phyloP scores from a whole-genome alignment of 2,329 filamentous ascomycete species.

The Claviceps pusilla region DNA sequence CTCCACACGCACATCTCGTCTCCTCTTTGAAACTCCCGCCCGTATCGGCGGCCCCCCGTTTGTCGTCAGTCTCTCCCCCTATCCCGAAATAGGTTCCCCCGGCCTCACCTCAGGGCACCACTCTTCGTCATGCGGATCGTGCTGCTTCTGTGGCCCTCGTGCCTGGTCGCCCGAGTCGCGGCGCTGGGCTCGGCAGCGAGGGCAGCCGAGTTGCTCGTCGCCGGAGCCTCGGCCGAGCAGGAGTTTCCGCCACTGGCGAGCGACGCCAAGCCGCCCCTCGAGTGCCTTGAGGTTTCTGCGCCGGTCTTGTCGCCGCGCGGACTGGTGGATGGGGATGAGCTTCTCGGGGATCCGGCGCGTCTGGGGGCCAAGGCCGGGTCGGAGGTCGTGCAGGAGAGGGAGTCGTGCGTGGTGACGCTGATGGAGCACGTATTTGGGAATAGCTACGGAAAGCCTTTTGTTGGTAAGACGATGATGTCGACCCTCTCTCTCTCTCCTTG shows the following conservation, averaged over 20 bases:
- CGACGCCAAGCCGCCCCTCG: slow-evolving; percentile 9
- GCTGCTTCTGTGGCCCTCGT: not conserved
- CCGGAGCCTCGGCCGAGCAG: not conserved
- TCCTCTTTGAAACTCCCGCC: too few relatives aligned
- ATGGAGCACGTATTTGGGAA: slow-evolving; percentile 57
- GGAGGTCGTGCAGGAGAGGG: not conserved
- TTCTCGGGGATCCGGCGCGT: not conserved
- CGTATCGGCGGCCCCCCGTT: too few relatives aligned
- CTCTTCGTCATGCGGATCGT: not conserved
- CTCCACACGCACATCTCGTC: too few relatives aligned
- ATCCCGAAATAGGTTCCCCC: too few relatives aligned
- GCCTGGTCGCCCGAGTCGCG: not conserved
- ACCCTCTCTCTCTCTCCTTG: too few relatives aligned
- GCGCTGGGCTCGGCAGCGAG: not conserved
- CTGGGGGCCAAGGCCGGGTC: too few relatives aligned
- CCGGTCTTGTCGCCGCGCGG: slow-evolving; percentile 42
- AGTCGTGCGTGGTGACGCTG: slow-evolving; percentile 38
- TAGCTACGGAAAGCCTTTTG: slow-evolving; percentile 60
- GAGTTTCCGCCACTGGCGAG: not conserved
- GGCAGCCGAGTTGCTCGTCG: not conserved
- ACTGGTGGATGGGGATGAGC: slow-evolving; percentile 7
- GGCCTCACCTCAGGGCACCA: too few relatives aligned
- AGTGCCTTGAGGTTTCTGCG: slow-evolving; percentile 55
- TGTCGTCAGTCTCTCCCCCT: too few relatives aligned
- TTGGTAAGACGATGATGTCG: slow-evolving; percentile 35